Evolutionary conservation across 257 asterid species (phyloP).

Genomic region (Gentiana dahurica): DNA sequence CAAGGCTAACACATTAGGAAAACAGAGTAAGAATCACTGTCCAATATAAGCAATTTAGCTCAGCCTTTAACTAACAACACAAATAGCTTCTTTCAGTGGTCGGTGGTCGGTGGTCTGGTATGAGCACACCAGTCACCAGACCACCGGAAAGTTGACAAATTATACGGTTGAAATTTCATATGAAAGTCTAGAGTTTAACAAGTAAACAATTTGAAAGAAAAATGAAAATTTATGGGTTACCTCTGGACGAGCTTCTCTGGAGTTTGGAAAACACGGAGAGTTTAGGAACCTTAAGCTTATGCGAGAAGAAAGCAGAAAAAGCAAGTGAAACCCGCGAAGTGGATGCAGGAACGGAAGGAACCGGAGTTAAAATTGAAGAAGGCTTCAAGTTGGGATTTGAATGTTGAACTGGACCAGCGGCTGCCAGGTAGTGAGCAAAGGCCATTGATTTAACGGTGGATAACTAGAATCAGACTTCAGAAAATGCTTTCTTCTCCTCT

Average conservation of each 20-base stretch:
- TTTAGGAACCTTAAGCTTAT: conserved; percentile 11
- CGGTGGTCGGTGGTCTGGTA: no score
- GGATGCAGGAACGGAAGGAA: conserved; percentile 10
- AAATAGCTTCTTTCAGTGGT: no score
- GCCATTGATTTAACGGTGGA: conserved; percentile 36
- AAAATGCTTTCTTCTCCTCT: neutral
- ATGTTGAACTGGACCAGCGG: conserved; percentile 33
- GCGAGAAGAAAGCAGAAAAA: conserved; percentile 16
- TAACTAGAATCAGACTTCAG: neutral
- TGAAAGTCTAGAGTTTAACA: neutral
- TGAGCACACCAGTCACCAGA: no score
- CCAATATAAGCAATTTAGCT: no score
- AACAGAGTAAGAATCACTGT: no score
- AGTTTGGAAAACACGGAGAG: conserved; percentile 15
- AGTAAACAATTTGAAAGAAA: neutral
- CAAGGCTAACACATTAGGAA: no score
- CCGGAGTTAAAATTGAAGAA: conserved; percentile 17
- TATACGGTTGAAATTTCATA: no score
- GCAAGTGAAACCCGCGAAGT: conserved; percentile 13
- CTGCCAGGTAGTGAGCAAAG: conserved; percentile 28
- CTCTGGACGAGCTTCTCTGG: conserved; percentile 7
- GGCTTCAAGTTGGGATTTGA: conserved; percentile 17
- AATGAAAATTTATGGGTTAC: neutral
- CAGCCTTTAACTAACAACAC: no score
- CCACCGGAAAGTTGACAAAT: no score